Evolutionary conservation across 441 rosid species (phyloP), one percentile per base, ranked within the genome.

Genomic region (Manihot esculenta): DNA sequence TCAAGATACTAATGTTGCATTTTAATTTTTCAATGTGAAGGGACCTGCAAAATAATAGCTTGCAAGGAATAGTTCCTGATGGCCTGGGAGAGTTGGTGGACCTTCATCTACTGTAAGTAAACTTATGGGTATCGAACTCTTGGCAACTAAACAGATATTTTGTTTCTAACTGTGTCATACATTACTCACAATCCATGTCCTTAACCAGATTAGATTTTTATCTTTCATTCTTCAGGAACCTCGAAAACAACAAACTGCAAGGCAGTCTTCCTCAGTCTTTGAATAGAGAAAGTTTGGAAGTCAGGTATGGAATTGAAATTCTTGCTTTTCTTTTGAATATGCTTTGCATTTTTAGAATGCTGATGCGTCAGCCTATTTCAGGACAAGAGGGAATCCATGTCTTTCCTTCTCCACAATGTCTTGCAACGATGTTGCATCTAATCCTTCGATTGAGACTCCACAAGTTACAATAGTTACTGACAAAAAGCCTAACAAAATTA

Each of bases 1-100:
- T n/a, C n/a, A n/a, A n/a, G n/a, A n/a, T n/a, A n/a, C n/a, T n/a
- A n/a, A n/a, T n/a, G n/a, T n/a, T n/a, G n/a, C n/a, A n/a, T n/a
- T n/a, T n/a, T n/a, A n/a, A n/a, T n/a, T n/a, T n/a, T 49, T 55
- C 10, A 66, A 44, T 70, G 62, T 73, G 72, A 54, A 94, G 99
- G 84, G 98, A 94, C 86, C 80, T 94, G 86, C 91, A 81, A 71
- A 88, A 88, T 67, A 94, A 94, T 68, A 91, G 86, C 71, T 84
- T 94, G 66, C 81, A 80, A 20, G 98, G 96, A 72, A 80, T 74
- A 72, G 89, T 91, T 77, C 96, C 96, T 20, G 95, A 91, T 65
- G 81, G 75, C 69, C 73, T 91, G 71, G 97, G 96, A 80, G 82
- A 84, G 66, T 72, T 94, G 68, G 81, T 82, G 76, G 77, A 85